A percentile compares a stretch with the other conserved stretches of the same genome.
Evolutionary conservation across 1,284 basidiomycete genomes (phyloP).

Genomic region (Anthracocystis walkeri): DNA sequence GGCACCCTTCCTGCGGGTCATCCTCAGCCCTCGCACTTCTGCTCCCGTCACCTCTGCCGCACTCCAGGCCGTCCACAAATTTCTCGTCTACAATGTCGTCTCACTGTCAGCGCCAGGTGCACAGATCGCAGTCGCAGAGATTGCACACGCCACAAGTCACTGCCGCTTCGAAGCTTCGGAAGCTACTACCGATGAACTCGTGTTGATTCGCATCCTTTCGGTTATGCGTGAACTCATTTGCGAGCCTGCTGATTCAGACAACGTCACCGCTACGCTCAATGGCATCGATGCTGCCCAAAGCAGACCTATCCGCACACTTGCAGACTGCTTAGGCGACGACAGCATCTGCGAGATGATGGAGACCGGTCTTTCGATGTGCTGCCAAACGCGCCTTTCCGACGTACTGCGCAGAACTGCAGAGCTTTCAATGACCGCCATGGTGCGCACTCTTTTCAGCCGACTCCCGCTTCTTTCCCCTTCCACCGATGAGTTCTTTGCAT

Average conservation of each 20-base stretch:
- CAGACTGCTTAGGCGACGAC: slow-evolving; percentile 76
- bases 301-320: slow-evolving; percentile 35
- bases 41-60: slow-evolving; percentile 93
- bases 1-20: slow-evolving; percentile 83
- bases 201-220: slow-evolving; percentile 89
- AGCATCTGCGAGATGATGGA: slow-evolving; percentile 98
- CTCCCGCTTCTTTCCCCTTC: slow-evolving; percentile 74
- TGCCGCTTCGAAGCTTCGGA: slow-evolving; percentile 99
- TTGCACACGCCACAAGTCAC: slow-evolving; percentile 89
- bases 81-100: slow-evolving; percentile 84
- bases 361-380: slow-evolving; percentile 95
- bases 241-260: slow-evolving; percentile 72
- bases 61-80: slow-evolving; percentile 85
- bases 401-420: slow-evolving; percentile 91
- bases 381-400: slow-evolving; percentile 93
- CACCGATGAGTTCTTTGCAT: slow-evolving; percentile 60
- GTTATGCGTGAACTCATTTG: slow-evolving; percentile 83
- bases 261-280: neutral
- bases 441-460: slow-evolving; percentile 82
- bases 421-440: slow-evolving; percentile 88
- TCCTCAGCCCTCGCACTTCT: slow-evolving; percentile 90
- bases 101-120: slow-evolving; percentile 70
- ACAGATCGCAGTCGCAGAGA: slow-evolving; percentile 78
- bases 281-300: neutral
- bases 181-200: slow-evolving; percentile 85